These are phyloP conservation scores for Puccinia hordei DNA, from an alignment of 1,284 basidiomycete genomes.

Conservation along the genomic window DNA sequence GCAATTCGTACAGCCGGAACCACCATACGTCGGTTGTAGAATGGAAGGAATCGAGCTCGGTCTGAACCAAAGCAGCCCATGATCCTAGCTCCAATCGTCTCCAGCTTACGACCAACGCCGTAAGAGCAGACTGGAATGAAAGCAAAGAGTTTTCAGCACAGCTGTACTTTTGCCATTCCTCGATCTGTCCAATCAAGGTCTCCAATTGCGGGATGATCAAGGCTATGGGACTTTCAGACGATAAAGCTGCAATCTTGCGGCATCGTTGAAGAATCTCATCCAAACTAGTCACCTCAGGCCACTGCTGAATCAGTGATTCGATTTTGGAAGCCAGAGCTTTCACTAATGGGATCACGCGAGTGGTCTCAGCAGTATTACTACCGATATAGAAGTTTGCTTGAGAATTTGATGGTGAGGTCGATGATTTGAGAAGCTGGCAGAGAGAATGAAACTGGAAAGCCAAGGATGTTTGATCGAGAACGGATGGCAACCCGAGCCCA, in stretches of 20 bases:
- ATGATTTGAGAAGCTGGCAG: conserved; percentile 23
- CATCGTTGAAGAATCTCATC: conserved; percentile 80
- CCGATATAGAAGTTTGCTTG: conserved; percentile 39
- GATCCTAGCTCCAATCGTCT: conserved; percentile 81
- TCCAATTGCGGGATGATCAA: conserved; percentile 82
- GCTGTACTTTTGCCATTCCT: conserved; percentile 96
- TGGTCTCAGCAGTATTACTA: conserved; percentile 37
- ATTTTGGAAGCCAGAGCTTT: conserved; percentile 21
- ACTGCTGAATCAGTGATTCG: conserved; percentile 69
- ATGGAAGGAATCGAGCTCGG: conserved; percentile 69
- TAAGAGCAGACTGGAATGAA: conserved; percentile 69
- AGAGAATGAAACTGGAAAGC: conserved; percentile 26
- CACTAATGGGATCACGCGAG: conserved; percentile 29
- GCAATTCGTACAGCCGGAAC: conserved; percentile 84
- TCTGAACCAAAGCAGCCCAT: conserved; percentile 80
- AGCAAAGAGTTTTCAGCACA: conserved; percentile 81
- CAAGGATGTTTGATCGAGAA: conserved; percentile 36
- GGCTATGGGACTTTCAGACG: conserved; percentile 75
- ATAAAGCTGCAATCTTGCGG: conserved; percentile 69
- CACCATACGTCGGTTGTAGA: conserved; percentile 78
- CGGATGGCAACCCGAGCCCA: conserved; percentile 10
- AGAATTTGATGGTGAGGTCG: not conserved
- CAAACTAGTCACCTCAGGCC: conserved; percentile 97
- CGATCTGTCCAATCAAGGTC: conserved; percentile 79
- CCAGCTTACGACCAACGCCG: conserved; percentile 82